A percentile compares a stretch with the other conserved stretches of the same genome.
phyloP scores from a whole-genome alignment of 2,329 filamentous ascomycete genomes.

The Xylaria sp. region DNA sequence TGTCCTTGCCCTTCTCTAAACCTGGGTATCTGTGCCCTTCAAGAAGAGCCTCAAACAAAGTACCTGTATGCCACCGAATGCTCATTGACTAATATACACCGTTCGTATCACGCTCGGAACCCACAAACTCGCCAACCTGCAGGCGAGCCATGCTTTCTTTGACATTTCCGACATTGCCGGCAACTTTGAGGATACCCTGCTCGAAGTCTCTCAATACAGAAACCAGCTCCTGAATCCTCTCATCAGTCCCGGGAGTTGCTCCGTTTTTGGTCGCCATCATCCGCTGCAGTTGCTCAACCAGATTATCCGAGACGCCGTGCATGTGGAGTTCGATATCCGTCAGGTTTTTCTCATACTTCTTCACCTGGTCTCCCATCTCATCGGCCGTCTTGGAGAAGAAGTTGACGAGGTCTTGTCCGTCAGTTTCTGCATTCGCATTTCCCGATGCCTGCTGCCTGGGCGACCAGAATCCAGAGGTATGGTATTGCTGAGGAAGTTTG shows the following conservation, averaged over 20 bases:
- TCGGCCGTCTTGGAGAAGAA: constrained; percentile 60
- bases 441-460: constrained; percentile 37
- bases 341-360: constrained; percentile 53
- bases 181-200: constrained; percentile 58
- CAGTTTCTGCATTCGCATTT: constrained; percentile 40
- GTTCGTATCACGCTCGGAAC: constrained; percentile 26
- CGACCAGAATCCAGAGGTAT: constrained; percentile 42
- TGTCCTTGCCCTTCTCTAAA: constrained; percentile 7
- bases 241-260: constrained; percentile 36
- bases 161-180: constrained; percentile 52
- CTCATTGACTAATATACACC: constrained; percentile 27
- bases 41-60: constrained; percentile 11
- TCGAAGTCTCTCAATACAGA: constrained; percentile 61
- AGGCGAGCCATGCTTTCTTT: constrained; percentile 58
- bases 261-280: constrained; percentile 39
- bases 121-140: constrained; percentile 45
- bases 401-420: constrained; percentile 55
- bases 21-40: constrained; percentile 27
- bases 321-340: constrained; percentile 62
- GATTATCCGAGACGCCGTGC: constrained; percentile 55
- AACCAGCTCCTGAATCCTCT: constrained; percentile 48
- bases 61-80: constrained; percentile 2
- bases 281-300: constrained; percentile 56
- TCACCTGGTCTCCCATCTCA: constrained; percentile 54
- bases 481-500: constrained; percentile 45